phyloP scores from a whole-genome alignment of 768 basidiomycete genomes.

The Leccinum sublutescens region DNA sequence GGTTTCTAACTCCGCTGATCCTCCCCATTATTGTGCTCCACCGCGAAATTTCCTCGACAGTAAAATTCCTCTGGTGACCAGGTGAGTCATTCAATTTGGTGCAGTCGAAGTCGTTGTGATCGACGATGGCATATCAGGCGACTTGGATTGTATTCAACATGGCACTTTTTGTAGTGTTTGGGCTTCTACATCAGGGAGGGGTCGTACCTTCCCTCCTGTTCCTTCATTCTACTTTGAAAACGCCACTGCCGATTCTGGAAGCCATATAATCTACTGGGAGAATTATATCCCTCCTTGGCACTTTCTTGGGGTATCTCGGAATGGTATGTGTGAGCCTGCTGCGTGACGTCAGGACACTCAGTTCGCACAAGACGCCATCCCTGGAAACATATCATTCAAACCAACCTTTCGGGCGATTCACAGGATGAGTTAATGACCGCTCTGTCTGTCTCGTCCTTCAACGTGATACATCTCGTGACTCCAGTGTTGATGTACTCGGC shows the following conservation, averaged over 20 bases:
- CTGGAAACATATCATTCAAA: constrained; percentile 20
- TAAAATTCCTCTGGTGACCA: constrained; percentile 30
- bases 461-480: constrained; percentile 29
- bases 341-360: neutral
- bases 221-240: constrained; percentile 28
- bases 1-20: constrained; percentile 39
- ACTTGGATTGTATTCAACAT: constrained; percentile 32
- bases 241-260: constrained; percentile 1
- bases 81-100: constrained; percentile 17
- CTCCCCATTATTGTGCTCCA: constrained; percentile 34
- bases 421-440: constrained; percentile 14
- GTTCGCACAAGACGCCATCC: constrained; percentile 20
- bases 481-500: constrained; percentile 28
- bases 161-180: constrained; percentile 33
- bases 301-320: constrained; percentile 29
- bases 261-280: constrained; percentile 38
- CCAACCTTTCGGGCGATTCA: constrained; percentile 32
- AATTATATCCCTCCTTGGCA: constrained; percentile 41
- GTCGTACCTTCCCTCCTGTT: constrained; percentile 39
- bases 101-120: neutral
- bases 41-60: constrained; percentile 24
- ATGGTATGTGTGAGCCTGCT: constrained; percentile 16
- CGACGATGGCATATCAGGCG: constrained; percentile 15
- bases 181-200: constrained; percentile 40
- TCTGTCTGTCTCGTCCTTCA: constrained; percentile 12